Evolutionary conservation across 2,329 filamentous ascomycete species (phyloP), one percentile per base, ranked within the genome.

Genomic region (Talaromyces sp.): DNA sequence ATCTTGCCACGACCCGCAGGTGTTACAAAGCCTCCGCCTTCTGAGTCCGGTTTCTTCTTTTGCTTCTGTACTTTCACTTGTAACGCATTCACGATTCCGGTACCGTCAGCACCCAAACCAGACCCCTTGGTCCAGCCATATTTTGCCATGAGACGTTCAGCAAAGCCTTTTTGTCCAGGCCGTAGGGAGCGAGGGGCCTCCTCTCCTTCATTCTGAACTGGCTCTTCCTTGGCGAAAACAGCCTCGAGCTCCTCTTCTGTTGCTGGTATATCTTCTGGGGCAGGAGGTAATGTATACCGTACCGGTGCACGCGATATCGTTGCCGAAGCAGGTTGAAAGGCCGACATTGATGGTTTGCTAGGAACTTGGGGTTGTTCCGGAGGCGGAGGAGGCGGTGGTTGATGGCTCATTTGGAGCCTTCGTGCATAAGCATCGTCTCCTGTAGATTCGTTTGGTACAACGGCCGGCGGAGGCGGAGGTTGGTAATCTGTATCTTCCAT

Each of bases 51-150:
- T 67, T 87, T 88, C 78, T 92, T 93, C 76, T 92, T 91, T 37
- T 90, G 86, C 80, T 95, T 96, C 71, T 95, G 89, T n/a, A 94
- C 86, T 71, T 97, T 87, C 31, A 94, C 90, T 56, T 88, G 87
- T 3, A 99, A 82, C 4, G 93, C 91, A 25, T 93, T 91, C 62
- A 92, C 84, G 71, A 99, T 97, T 67, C 95, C 95, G 27, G 88
- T 87, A 37, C 87, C 88, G 68, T 89, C 86, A 17, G 92, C 93
- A 69, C 95, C 95, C 3, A 99, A 86, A 22, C 95, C 95, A 68
- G 89, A 86, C 27, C 95, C 95, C 73, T 93, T 90, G 41, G 88
- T 89, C 91, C 93, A 98, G 63, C 95, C 95, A 79, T 97, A 95
- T 75, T 97, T 98, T 67, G 87, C 86, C 87, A 99, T 92, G 64